Evolutionary conservation across 441 rosid species (phyloP).

Genomic region (Theobroma grandiflorum): DNA sequence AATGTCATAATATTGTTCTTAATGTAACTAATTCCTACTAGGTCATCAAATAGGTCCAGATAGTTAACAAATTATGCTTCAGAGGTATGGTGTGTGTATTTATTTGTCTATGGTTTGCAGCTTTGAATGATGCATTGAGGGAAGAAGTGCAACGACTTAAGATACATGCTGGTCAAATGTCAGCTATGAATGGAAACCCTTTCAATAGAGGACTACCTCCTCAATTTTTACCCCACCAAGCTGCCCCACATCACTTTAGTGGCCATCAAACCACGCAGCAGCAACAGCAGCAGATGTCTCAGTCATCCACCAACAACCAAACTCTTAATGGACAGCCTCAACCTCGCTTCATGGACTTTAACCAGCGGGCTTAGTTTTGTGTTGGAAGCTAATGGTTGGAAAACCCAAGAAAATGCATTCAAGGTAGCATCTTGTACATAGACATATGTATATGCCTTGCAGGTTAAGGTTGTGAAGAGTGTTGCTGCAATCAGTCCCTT

Average conservation of each 20-base stretch:
- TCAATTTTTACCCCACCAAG: conserved; percentile 59
- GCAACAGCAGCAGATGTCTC: conserved; percentile 51
- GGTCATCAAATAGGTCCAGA: neutral
- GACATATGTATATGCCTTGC: conserved; percentile 43
- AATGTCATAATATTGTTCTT: neutral
- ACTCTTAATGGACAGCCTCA: conserved; percentile 51
- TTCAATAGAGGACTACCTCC: conserved; percentile 49
- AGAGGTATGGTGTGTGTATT: neutral
- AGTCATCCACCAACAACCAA: conserved; percentile 49
- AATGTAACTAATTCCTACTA: neutral
- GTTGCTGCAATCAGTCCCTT: conserved; percentile 25
- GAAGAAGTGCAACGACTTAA: conserved; percentile 93
- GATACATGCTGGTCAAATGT: conserved; percentile 70
- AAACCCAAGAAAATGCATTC: conserved; percentile 26
- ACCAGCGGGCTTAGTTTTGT: conserved; percentile 56
- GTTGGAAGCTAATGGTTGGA: conserved; percentile 17
- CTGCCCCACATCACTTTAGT: conserved; percentile 56
- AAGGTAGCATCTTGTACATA: conserved; percentile 43
- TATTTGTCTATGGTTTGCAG: conserved; percentile 47
- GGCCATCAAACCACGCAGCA: conserved; percentile 46
- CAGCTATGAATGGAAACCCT: conserved; percentile 64
- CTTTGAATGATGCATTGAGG: conserved; percentile 77
- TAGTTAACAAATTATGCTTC: neutral
- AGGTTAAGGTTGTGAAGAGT: conserved; percentile 35
- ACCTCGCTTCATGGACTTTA: conserved; percentile 64